A percentile compares a stretch with the other conserved stretches of the same genome.
phyloP scores from a whole-genome alignment of 1,284 basidiomycete species.

The Puccinia hordei region DNA sequence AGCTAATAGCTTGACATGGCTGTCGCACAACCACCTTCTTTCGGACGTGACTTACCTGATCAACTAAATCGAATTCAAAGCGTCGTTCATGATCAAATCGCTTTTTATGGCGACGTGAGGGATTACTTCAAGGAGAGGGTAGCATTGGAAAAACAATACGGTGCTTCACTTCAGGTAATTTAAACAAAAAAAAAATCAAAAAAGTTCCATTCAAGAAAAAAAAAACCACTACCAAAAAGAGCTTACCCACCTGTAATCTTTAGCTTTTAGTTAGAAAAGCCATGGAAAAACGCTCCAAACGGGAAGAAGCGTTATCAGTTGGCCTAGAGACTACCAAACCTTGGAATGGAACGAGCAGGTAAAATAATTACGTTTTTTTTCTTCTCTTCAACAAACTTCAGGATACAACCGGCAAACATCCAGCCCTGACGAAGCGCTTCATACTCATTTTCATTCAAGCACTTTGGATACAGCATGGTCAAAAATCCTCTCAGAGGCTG shows the following conservation, averaged over 20 bases:
- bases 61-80: constrained; percentile 51
- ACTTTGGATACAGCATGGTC: constrained; percentile 71
- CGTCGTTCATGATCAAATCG: constrained; percentile 50
- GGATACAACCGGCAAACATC: background rate
- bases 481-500: constrained; percentile 68
- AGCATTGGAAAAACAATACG: constrained; percentile 73
- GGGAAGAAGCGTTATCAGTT: constrained; percentile 64
- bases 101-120: constrained; percentile 59
- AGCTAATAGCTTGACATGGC: background rate
- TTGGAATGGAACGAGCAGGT: constrained; percentile 65
- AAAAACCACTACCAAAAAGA: background rate
- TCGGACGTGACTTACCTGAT: constrained; percentile 36
- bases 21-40: constrained; percentile 50
- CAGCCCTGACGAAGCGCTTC: background rate
- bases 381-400: constrained; percentile 65
- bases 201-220: background rate
- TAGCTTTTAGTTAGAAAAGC: constrained; percentile 69
- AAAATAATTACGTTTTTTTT: background rate
- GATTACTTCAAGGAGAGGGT: constrained; percentile 71
- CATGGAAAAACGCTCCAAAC: constrained; percentile 70
- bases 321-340: constrained; percentile 70
- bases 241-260: constrained; percentile 57
- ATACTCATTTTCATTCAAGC: constrained; percentile 60
- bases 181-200: background rate
- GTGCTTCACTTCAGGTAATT: constrained; percentile 56